Conservation (phyloP, 2,329 filamentous ascomycete genomes). For the Pseudogymnoascus sp. region DNA sequence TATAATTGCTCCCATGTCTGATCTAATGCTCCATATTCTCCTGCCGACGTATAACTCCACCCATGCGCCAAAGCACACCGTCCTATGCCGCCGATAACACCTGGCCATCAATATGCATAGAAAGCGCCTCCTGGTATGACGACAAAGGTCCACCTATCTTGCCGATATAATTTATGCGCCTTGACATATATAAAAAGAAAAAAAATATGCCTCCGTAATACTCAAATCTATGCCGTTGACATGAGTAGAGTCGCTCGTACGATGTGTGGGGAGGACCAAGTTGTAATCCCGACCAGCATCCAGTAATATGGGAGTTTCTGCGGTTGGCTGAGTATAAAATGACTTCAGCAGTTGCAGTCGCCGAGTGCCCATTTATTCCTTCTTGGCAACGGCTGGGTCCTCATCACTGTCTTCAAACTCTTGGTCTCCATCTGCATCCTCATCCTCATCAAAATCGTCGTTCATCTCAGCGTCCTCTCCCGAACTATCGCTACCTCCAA, state of each 20-base stretch:
- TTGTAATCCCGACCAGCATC: background rate
- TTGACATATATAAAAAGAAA: background rate
- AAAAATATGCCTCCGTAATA: background rate
- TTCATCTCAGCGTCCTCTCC: slow-evolving; percentile 55
- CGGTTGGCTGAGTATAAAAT: background rate
- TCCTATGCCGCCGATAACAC: slow-evolving; percentile 5
- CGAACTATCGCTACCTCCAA: slow-evolving; percentile 62
- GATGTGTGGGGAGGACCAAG: background rate
- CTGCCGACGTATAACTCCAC: slow-evolving; percentile 1
- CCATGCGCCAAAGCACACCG: background rate
- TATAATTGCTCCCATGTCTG: background rate
- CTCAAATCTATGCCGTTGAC: background rate
- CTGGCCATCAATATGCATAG: slow-evolving; percentile 4
- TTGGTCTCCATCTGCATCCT: slow-evolving; percentile 50
- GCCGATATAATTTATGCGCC: slow-evolving; percentile 6
- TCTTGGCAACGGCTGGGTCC: slow-evolving; percentile 18
- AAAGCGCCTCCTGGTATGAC: slow-evolving; percentile 1
- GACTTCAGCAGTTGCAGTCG: background rate
- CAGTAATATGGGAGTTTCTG: background rate
- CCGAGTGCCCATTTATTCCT: background rate
- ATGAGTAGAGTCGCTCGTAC: background rate
- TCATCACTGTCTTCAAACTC: slow-evolving; percentile 41
- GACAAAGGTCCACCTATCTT: background rate
- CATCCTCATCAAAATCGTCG: slow-evolving; percentile 49
- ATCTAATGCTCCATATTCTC: slow-evolving; percentile 5